phyloP scores from a whole-genome alignment of 2,329 filamentous ascomycete genomes.

The Aspergillus pseudonomiae region DNA sequence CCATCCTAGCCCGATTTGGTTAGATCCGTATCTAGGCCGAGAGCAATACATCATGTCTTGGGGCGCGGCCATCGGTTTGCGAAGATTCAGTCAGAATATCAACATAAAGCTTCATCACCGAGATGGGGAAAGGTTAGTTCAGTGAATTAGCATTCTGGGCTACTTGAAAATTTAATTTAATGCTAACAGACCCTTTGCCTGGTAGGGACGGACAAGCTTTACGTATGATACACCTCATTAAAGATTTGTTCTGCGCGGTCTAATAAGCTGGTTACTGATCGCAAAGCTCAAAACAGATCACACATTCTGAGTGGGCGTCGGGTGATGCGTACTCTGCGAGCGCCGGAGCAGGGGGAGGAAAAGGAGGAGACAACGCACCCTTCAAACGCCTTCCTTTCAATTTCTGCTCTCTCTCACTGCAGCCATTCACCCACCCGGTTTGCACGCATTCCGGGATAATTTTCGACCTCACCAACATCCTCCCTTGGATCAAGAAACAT shows the following conservation, averaged over 20 bases:
- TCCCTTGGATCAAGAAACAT: slow-evolving; percentile 92
- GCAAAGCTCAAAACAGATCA: slow-evolving; percentile 62
- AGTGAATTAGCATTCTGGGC: not conserved
- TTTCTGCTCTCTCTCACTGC: slow-evolving; percentile 93
- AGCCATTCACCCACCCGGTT: slow-evolving; percentile 92
- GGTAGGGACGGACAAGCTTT: slow-evolving; percentile 54
- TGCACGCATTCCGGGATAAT: slow-evolving; percentile 86
- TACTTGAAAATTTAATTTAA: not conserved
- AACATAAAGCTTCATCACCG: slow-evolving; percentile 2
- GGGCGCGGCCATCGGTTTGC: not conserved
- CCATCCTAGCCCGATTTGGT: slow-evolving; percentile 1
- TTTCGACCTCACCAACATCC: slow-evolving; percentile 93
- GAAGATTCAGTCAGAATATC: slow-evolving; percentile 2
- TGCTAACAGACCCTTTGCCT: not conserved
- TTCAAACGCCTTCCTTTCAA: slow-evolving; percentile 96
- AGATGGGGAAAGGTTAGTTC: slow-evolving; percentile 34
- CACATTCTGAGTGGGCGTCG: slow-evolving; percentile 96
- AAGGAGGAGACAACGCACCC: slow-evolving; percentile 57
- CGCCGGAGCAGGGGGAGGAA: slow-evolving; percentile 66
- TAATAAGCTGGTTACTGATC: slow-evolving; percentile 15
- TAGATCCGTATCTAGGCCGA: not conserved
- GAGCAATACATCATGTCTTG: slow-evolving; percentile 22
- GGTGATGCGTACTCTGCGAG: slow-evolving; percentile 85
- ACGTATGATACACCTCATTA: slow-evolving; percentile 38
- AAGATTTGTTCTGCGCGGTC: slow-evolving; percentile 8